Evolutionary conservation across 2,329 filamentous ascomycete species (phyloP).

Genomic region (Penicillium sp.): DNA sequence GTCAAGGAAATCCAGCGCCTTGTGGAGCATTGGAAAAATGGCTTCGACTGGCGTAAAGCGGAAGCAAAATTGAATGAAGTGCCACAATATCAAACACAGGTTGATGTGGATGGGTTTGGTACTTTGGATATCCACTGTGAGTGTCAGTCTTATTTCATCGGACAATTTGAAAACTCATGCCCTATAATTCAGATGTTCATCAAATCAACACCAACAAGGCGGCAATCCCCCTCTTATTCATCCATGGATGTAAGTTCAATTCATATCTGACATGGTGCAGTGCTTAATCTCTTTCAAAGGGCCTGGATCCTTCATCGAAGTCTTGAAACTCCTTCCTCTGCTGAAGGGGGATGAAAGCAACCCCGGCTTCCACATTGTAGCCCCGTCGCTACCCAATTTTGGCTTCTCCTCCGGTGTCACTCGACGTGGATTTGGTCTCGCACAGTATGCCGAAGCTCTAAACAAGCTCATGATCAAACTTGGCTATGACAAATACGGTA

Average conservation of each 20-base stretch:
- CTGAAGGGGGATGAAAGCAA: slow-evolving; percentile 36
- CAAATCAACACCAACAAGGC: slow-evolving; percentile 52
- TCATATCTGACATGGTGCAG: neutral
- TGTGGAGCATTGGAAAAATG: slow-evolving; percentile 57
- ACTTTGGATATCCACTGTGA: slow-evolving; percentile 61
- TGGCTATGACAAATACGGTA: slow-evolving; percentile 63
- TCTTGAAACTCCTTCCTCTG: slow-evolving; percentile 44
- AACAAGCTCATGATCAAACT: slow-evolving; percentile 70
- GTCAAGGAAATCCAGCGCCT: slow-evolving; percentile 47
- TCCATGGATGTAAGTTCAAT: slow-evolving; percentile 59
- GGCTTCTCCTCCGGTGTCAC: slow-evolving; percentile 53
- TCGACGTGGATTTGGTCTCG: slow-evolving; percentile 54
- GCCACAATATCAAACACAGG: slow-evolving; percentile 58
- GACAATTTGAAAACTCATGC: neutral
- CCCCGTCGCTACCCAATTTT: slow-evolving; percentile 57
- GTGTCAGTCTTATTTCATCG: neutral
- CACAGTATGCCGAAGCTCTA: slow-evolving; percentile 65
- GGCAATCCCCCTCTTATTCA: slow-evolving; percentile 69
- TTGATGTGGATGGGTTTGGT: slow-evolving; percentile 61
- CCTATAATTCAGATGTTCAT: slow-evolving; percentile 51
- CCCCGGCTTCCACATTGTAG: slow-evolving; percentile 57
- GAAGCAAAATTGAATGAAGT: slow-evolving; percentile 62
- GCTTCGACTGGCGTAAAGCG: slow-evolving; percentile 63
- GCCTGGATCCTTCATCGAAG: slow-evolving; percentile 68
- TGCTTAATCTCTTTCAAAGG: slow-evolving; percentile 29